Evolutionary conservation across 352 stramenopile genomes (phyloP).

Genomic region (Globisporangium nodosum): DNA sequence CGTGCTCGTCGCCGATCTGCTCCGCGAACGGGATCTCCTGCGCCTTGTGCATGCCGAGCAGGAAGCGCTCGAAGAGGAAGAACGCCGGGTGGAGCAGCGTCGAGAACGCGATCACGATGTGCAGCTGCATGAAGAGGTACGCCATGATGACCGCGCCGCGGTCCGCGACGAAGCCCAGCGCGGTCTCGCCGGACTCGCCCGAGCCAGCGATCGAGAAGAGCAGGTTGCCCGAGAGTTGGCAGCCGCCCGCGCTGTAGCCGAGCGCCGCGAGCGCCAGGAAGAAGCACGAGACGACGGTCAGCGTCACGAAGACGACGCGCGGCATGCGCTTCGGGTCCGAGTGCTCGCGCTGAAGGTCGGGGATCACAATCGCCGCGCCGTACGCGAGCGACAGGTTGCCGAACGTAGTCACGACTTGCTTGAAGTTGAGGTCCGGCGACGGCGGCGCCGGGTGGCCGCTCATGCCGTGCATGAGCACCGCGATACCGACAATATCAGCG

Average conservation of each 20-base stretch:
- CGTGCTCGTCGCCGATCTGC: too few species aligned
- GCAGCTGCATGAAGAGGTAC: conserved; percentile 53
- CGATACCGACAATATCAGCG: conserved; percentile 35
- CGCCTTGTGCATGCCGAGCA: conserved; percentile 51
- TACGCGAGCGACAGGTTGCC: conserved; percentile 48
- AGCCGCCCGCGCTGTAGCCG: conserved; percentile 37
- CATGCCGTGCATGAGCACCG: conserved; percentile 41
- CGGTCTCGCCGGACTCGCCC: conserved; percentile 16
- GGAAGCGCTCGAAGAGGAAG: conserved; percentile 50
- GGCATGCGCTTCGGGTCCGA: conserved; percentile 47
- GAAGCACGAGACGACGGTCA: conserved; percentile 40
- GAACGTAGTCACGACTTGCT: conserved; percentile 41
- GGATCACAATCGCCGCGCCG: conserved; percentile 46
- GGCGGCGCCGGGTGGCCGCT: conserved; percentile 30
- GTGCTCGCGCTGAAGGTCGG: conserved; percentile 48
- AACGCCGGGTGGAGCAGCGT: conserved; percentile 47
- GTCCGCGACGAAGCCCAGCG: conserved; percentile 41
- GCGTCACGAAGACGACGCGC: conserved; percentile 43
- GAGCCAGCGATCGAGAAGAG: conserved; percentile 41
- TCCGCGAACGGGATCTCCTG: neutral
- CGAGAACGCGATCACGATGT: conserved; percentile 43
- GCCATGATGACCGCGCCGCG: conserved; percentile 38
- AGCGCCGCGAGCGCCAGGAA: conserved; percentile 33
- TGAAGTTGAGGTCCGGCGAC: conserved; percentile 28
- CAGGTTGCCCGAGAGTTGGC: conserved; percentile 50